Evolutionary conservation across 2,329 filamentous ascomycete species (phyloP).

Genomic region (Esteya vermicola): DNA sequence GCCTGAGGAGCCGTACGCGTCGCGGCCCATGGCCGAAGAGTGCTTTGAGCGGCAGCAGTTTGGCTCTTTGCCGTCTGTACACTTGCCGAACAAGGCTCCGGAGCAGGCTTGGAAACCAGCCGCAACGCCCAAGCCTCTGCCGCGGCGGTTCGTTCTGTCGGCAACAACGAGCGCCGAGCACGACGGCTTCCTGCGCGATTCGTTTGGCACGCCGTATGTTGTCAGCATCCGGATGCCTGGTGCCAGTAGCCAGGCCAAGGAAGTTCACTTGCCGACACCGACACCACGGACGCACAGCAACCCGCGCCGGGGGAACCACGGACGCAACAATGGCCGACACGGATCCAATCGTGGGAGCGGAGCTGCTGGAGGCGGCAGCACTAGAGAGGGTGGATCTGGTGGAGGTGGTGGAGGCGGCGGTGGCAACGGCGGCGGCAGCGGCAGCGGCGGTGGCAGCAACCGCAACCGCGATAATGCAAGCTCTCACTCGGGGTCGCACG

Average conservation of each 20-base stretch:
- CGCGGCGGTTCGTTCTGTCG: conserved; percentile 31
- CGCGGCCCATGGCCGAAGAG: conserved; percentile 61
- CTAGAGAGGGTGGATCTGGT: not conserved
- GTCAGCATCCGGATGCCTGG: conserved; percentile 32
- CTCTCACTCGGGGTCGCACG: conserved; percentile 7
- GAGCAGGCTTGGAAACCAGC: conserved; percentile 50
- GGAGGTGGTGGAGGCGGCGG: not conserved
- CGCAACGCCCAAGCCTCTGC: conserved; percentile 38
- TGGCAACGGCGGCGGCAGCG: not conserved
- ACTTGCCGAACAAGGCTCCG: conserved; percentile 48
- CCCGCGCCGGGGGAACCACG: conserved; percentile 5
- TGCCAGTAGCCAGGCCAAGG: conserved; percentile 21
- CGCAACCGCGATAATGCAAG: conserved; percentile 5
- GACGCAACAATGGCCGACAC: conserved; percentile 4
- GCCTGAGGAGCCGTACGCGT: conserved; percentile 30
- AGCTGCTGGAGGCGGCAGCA: not conserved
- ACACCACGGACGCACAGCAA: conserved; percentile 10
- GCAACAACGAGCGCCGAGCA: conserved; percentile 24
- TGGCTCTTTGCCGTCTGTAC: conserved; percentile 59
- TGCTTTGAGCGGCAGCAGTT: conserved; percentile 74
- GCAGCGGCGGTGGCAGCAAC: conserved; percentile 1
- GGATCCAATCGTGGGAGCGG: not conserved
- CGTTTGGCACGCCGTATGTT: conserved; percentile 22
- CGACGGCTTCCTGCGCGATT: conserved; percentile 22
- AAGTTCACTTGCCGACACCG: conserved; percentile 17